Conservation (phyloP, 345 rosid species). For the Ceriops tagal region DNA sequence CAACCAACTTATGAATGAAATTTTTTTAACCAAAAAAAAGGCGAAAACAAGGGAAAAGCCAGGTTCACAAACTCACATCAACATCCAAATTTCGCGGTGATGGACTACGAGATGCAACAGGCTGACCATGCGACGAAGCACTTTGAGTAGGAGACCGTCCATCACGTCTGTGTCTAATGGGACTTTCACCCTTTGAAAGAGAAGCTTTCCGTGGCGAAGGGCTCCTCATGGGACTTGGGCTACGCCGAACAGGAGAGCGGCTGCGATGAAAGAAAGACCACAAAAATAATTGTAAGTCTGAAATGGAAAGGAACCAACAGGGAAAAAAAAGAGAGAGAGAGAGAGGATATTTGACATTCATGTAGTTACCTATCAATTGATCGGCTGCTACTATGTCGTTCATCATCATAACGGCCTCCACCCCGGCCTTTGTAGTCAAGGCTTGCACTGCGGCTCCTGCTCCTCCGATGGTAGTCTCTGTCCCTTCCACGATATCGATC, state of each 20-base stretch:
- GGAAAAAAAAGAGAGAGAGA: background rate
- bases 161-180: slow-evolving; percentile 29
- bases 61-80: slow-evolving; percentile 22
- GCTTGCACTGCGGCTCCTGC: slow-evolving; percentile 52
- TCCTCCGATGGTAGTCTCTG: slow-evolving; percentile 35
- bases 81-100: slow-evolving; percentile 26
- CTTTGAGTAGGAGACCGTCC: slow-evolving; percentile 34
- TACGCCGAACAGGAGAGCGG: slow-evolving; percentile 41
- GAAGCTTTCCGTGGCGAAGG: slow-evolving; percentile 31
- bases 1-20: slow-evolving; percentile 1
- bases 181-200: slow-evolving; percentile 34
- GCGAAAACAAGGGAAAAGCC: background rate
- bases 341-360: too few relatives aligned
- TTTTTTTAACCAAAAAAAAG: background rate
- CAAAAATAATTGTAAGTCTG: background rate
- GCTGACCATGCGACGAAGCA: slow-evolving; percentile 34
- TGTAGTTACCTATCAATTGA: slow-evolving; percentile 40
- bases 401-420: slow-evolving; percentile 45
- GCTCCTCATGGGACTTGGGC: slow-evolving; percentile 39
- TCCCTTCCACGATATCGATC: slow-evolving; percentile 41
- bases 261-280: slow-evolving; percentile 13
- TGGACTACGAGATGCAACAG: slow-evolving; percentile 35
- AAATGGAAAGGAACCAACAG: background rate
- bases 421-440: slow-evolving; percentile 45
- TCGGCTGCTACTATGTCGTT: slow-evolving; percentile 39